These are phyloP conservation scores for Beauveria scarabaeidicola DNA, from an alignment of 2,329 filamentous ascomycete species.

Conservation along the genomic window DNA sequence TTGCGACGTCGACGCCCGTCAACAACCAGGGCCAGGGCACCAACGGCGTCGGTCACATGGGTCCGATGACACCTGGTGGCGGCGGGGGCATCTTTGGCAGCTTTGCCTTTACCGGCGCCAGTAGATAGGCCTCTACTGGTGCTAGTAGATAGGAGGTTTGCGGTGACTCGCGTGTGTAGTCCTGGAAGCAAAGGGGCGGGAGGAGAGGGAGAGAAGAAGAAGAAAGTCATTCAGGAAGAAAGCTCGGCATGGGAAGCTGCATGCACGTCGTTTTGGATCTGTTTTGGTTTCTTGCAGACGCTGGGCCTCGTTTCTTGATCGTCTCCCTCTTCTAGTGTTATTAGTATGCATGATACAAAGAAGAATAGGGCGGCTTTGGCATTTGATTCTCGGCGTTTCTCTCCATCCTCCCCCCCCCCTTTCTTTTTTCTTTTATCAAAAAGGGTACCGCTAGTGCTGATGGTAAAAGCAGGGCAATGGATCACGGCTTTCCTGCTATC, in stretches of 20 bases:
- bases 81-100: constrained; percentile 67
- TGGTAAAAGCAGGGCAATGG: no score
- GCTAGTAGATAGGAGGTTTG: background rate
- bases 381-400: no score
- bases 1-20: constrained; percentile 40
- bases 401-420: no score
- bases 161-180: background rate
- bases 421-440: no score
- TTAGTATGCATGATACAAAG: no score
- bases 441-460: no score
- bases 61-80: constrained; percentile 70
- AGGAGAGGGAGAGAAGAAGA: background rate
- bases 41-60: constrained; percentile 49
- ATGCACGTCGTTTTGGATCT: background rate
- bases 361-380: no score
- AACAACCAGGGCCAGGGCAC: constrained; percentile 40
- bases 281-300: background rate
- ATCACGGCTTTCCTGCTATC: no score
- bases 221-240: background rate
- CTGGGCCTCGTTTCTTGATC: constrained; percentile 1
- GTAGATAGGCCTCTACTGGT: constrained; percentile 20
- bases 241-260: background rate
- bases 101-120: constrained; percentile 48
- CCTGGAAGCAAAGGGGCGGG: background rate
- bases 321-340: no score